phyloP scores from a whole-genome alignment of 192 early-diverging fungal genomes.

The Oehlia diaphana region DNA sequence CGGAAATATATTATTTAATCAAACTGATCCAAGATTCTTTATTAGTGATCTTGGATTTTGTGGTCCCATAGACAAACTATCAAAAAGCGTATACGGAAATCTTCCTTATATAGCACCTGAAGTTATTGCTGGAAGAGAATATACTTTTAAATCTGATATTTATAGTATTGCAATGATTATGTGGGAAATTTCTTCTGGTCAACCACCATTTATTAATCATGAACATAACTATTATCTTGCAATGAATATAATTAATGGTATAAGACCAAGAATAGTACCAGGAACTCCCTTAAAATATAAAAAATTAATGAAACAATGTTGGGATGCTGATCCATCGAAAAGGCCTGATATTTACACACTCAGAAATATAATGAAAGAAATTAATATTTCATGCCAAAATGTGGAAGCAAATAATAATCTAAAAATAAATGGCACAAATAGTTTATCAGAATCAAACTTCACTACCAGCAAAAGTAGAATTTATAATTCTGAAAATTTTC shows the following conservation, averaged over 20 bases:
- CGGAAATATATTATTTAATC: constrained; percentile 2
- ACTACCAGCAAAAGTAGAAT: too few species aligned
- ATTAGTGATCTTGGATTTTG: neutral
- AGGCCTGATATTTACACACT: neutral
- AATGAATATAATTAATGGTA: constrained; percentile 7
- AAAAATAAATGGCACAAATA: too few species aligned
- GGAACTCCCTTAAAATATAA: neutral
- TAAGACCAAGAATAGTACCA: neutral
- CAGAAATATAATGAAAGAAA: neutral
- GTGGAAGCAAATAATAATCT: too few species aligned
- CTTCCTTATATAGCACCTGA: too few species aligned
- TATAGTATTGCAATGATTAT: too few species aligned
- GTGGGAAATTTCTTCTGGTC: neutral
- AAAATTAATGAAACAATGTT: constrained; percentile 5
- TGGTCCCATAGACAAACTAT: neutral
- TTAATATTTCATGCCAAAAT: neutral
- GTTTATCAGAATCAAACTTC: too few species aligned
- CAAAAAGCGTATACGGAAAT: too few species aligned
- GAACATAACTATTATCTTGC: neutral
- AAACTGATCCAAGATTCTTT: neutral
- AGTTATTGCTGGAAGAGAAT: too few species aligned
- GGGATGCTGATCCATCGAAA: constrained; percentile 15
- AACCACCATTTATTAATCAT: neutral
- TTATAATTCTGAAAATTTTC: too few species aligned
- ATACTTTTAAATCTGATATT: too few species aligned